These are phyloP conservation scores for Aschersonia sp. DNA, from an alignment of 2,329 filamentous ascomycete genomes.

Conservation along the genomic window DNA sequence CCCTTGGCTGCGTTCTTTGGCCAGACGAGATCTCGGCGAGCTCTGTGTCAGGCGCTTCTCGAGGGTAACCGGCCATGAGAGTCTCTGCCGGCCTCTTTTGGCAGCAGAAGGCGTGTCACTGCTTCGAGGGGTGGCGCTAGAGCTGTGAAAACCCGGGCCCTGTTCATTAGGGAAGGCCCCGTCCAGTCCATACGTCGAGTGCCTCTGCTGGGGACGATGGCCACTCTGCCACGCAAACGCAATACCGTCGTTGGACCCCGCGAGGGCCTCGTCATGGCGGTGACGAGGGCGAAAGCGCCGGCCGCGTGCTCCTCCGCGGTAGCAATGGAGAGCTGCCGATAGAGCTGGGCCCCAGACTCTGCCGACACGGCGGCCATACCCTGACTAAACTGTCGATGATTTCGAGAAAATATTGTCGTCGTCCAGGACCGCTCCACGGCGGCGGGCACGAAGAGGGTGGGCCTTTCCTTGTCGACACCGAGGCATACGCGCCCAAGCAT, in stretches of 20 bases:
- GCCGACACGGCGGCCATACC: background rate
- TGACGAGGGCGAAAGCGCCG: conserved; percentile 2
- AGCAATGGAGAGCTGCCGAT: conserved; percentile 4
- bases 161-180: conserved; percentile 4
- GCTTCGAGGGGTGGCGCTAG: conserved; percentile 3
- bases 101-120: conserved; percentile 6
- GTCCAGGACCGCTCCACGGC: background rate
- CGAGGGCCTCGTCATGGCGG: conserved; percentile 3
- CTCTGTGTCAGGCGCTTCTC: background rate
- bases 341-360: background rate
- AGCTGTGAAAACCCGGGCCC: conserved; percentile 3
- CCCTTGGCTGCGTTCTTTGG: background rate
- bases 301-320: conserved; percentile 6
- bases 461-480: background rate
- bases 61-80: too few relatives aligned
- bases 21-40: background rate
- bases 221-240: conserved; percentile 7
- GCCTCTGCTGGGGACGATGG: conserved; percentile 6
- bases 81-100: background rate
- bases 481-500: background rate
- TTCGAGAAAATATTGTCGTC: background rate
- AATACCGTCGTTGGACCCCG: conserved; percentile 1
- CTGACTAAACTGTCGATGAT: background rate
- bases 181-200: conserved; percentile 7
- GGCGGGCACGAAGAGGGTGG: background rate